These are phyloP conservation scores for Euphorbia corollata DNA, from an alignment of 441 rosid species.

Conservation along the genomic window DNA sequence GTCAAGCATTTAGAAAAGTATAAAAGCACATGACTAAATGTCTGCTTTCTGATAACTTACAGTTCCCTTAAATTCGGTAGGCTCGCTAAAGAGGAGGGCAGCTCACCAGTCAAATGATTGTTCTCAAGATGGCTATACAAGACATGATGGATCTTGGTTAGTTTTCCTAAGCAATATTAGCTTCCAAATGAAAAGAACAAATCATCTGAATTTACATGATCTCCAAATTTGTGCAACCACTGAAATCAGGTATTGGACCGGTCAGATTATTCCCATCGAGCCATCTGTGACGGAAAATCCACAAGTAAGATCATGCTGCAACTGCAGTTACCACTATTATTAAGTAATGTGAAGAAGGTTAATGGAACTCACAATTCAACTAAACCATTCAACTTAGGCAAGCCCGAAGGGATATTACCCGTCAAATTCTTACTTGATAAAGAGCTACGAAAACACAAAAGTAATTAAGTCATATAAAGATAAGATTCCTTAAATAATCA, in stretches of 20 bases:
- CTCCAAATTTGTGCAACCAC: slow-evolving; percentile 51
- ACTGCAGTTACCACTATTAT: background rate
- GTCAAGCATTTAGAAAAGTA: slow-evolving; percentile 20
- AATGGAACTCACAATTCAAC: slow-evolving; percentile 66
- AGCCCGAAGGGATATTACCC: slow-evolving; percentile 58
- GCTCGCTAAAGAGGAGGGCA: slow-evolving; percentile 60
- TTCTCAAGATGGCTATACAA: slow-evolving; percentile 81
- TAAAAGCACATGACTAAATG: background rate
- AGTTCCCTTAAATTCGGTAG: slow-evolving; percentile 80
- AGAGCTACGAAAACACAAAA: slow-evolving; percentile 38
- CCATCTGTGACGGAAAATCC: slow-evolving; percentile 50
- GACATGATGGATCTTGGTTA: slow-evolving; percentile 19
- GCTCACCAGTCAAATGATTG: slow-evolving; percentile 70
- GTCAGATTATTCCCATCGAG: slow-evolving; percentile 78
- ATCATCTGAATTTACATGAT: slow-evolving; percentile 50
- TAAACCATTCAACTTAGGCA: slow-evolving; percentile 62
- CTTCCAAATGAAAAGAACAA: slow-evolving; percentile 17
- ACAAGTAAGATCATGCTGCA: slow-evolving; percentile 10
- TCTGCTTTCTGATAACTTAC: slow-evolving; percentile 50
- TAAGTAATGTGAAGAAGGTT: background rate
- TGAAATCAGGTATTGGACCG: slow-evolving; percentile 85
- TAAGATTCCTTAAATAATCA: slow-evolving; percentile 6
- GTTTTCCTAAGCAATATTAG: slow-evolving; percentile 14
- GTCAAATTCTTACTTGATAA: slow-evolving; percentile 76
- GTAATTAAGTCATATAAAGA: slow-evolving; percentile 7